Conservation (phyloP, 768 basidiomycete species). For the Grammothele lineata region DNA sequence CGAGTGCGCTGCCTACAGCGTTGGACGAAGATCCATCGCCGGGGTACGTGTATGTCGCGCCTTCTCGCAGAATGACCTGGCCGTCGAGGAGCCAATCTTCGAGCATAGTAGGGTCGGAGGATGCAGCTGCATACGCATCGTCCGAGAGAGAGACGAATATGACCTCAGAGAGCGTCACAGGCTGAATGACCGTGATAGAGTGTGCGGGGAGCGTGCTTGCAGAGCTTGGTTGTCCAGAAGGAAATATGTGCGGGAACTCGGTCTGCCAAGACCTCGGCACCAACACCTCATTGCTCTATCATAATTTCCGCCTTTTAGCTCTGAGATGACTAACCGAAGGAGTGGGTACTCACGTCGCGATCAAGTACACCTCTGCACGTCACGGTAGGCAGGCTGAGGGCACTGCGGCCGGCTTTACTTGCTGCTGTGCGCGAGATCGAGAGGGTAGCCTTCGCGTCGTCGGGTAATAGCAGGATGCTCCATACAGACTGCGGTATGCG, state of each 20-base stretch:
- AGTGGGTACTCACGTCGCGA: constrained; percentile 34
- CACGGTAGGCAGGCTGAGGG: constrained; percentile 7
- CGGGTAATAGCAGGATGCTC: constrained; percentile 4
- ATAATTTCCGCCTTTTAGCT: too few species aligned
- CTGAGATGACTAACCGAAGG: too few species aligned
- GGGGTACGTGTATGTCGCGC: constrained; percentile 33
- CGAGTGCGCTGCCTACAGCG: constrained; percentile 3
- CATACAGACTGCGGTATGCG: constrained; percentile 12
- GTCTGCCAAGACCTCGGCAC: constrained; percentile 16
- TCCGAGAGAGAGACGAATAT: constrained; percentile 22
- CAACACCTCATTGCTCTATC: constrained; percentile 1
- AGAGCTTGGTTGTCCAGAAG: not conserved
- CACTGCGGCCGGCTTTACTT: not conserved
- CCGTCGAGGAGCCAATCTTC: constrained; percentile 22
- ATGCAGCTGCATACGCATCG: constrained; percentile 19
- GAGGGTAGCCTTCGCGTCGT: constrained; percentile 6
- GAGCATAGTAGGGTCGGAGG: constrained; percentile 12
- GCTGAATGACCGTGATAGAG: constrained; percentile 11
- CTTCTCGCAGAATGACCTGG: constrained; percentile 47
- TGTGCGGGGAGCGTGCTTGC: constrained; percentile 8
- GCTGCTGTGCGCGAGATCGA: constrained; percentile 10
- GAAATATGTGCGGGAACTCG: constrained; percentile 12
- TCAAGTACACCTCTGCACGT: constrained; percentile 32
- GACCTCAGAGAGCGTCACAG: constrained; percentile 20
- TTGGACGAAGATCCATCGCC: not conserved